Base-by-base conservation (phyloP, 208 protist genomes). In the Tritrichomonas musculus region DNA sequence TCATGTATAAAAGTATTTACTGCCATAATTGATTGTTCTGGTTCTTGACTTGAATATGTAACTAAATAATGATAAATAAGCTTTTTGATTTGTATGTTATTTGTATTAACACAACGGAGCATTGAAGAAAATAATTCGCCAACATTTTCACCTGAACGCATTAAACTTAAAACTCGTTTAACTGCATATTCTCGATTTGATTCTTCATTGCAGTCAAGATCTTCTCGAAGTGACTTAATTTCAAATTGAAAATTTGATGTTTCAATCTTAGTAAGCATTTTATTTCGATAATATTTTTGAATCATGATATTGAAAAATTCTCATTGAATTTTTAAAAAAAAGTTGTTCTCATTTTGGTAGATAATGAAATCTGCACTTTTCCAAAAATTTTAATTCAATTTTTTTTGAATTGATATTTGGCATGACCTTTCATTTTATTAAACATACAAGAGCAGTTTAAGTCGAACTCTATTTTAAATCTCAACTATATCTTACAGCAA, bases 21-120 rank as follows among this genome's bases (percentile, higher is more conserved):
- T n/a, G 44, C 88, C 88, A 92, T 72, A 36, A 92, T 92, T 1
- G 88, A 72, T 72, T 92, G 50, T n/a, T 92, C 88, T 47, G 88
- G 88, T 33, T 92, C 55, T 33, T 5, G 3, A 1, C 27, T 47
- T n/a, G 88, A 30, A 50, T 92, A 92, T 8, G 50, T 92, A n/a
- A 92, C 57, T 66, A 92, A 53, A 33, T 92, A 92, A 9, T 44
- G 33, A n/a, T 92, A 92, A 36, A 64, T 33, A 5, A 92, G 41
- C 41, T 92, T 92, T 25, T 92, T 92, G 33, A 92, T 14, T 39
- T 92, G n/a, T 14, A 92, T 64, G 36, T 92, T 41, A 22, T 64
- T 17, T 72, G 88, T 92, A 47, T 64, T 22, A 8, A 92, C 57
- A 27, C 88, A 72, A 4, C 57, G 33, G 9, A 92, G 39, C 88